Percentiles rank a stretch among this genome's conserved stretches.
Evolutionary conservation across 2,329 filamentous ascomycete genomes (phyloP).

Genomic region (Cytospora chrysosperma): DNA sequence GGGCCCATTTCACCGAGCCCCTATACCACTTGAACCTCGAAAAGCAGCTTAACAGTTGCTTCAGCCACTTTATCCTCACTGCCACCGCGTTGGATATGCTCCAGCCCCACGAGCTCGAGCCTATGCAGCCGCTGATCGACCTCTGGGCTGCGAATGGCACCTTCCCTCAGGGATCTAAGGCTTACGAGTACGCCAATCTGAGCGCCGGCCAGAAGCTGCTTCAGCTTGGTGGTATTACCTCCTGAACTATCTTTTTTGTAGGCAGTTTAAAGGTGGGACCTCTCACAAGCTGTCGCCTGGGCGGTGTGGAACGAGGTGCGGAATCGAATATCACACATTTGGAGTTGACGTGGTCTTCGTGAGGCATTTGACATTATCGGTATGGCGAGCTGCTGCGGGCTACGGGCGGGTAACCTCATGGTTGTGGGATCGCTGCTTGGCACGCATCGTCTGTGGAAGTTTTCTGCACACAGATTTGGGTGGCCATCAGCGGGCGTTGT

Average conservation of each 20-base stretch:
- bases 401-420: conserved; percentile 11
- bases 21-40: conserved; percentile 81
- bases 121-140: conserved; percentile 92
- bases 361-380: background rate
- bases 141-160: conserved; percentile 88
- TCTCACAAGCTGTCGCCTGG: background rate
- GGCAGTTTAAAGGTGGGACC: background rate
- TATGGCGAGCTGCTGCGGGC: background rate
- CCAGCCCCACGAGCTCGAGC: conserved; percentile 85
- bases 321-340: background rate
- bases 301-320: background rate
- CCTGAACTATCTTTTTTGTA: background rate
- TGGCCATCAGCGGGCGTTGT: conserved; percentile 17
- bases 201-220: conserved; percentile 59
- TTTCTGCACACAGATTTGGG: conserved; percentile 10
- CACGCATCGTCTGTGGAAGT: conserved; percentile 1
- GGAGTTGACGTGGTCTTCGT: conserved; percentile 7
- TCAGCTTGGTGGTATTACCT: conserved; percentile 38
- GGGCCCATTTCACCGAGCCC: conserved; percentile 85
- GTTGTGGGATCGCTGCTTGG: conserved; percentile 12
- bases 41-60: conserved; percentile 83
- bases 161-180: conserved; percentile 73
- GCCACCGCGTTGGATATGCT: conserved; percentile 81
- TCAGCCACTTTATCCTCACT: conserved; percentile 80
- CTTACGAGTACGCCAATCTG: conserved; percentile 64